Base-by-base conservation (phyloP, 179 eudicot species). In the Pouteria campechiana region DNA sequence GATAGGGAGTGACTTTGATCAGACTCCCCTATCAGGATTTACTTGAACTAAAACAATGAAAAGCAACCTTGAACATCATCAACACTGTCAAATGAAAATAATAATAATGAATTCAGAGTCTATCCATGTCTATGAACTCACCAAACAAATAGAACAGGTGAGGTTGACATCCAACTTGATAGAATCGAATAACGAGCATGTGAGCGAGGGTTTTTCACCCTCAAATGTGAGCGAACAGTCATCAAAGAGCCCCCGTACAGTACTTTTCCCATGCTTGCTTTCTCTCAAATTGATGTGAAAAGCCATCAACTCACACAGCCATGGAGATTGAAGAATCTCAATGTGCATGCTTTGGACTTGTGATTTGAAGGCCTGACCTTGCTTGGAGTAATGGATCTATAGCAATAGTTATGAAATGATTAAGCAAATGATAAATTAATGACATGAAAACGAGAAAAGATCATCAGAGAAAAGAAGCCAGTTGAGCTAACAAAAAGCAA, bases 271-370 rank as follows among this genome's bases (percentile, higher is more conserved):
- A 5, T 34, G 32, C 32, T 74, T 64, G 23, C 68, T 61, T 43
- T 70, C 83, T 64, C 87, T 72, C 40, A 79, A 31, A 43, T 85
- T 89, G 37, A 89, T 72, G 68, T 81, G 89, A 47, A 86, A 84
- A 45, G 97, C 97, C 81, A 89, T 76, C 3, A 89, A 84, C 68
- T 89, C 95, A 50, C 95, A 74, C 14, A 89, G 84, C 97, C 97
- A 89, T 14, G 97, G 97, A 15, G 97, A 89, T 40, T 81, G 97
- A 28, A 85, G 93, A 59, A 89, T 74, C 70, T 85, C 97, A 46
- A 85, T 57, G 39, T 74, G 81, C 97, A 73, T 73, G 31, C 71
- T 76, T 39, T 76, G 95, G 27, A 81, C 95, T 32, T 72, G 86
- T 17, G 95, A 85, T 63, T 79, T 85, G 64, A 89, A 89, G 38